These are phyloP conservation scores for Dryas alaskensis DNA, from an alignment of 306 rosid genomes.

Conservation along the genomic window DNA sequence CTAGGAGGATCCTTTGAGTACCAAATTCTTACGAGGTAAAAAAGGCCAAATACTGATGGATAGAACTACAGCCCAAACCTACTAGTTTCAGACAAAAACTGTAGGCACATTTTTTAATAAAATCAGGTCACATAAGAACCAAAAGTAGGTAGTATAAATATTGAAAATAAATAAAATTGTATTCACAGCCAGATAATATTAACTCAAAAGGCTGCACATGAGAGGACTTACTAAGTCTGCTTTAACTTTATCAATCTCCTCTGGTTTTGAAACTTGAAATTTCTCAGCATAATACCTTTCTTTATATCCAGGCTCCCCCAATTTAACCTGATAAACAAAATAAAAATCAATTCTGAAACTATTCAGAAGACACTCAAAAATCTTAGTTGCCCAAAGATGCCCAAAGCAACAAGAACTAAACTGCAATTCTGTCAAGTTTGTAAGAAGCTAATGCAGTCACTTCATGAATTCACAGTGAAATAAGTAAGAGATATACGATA, in stretches of 20 bases:
- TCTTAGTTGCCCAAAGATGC: background rate
- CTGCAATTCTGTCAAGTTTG: background rate
- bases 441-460: background rate
- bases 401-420: background rate
- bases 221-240: constrained; percentile 49
- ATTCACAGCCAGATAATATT: background rate
- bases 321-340: constrained; percentile 60
- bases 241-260: constrained; percentile 60
- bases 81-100: background rate
- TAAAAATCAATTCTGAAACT: background rate
- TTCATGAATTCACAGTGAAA: background rate
- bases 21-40: too few species aligned
- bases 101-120: background rate
- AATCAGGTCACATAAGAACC: background rate
- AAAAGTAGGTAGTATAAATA: background rate
- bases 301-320: constrained; percentile 95
- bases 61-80: background rate
- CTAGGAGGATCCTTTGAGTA: background rate
- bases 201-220: background rate
- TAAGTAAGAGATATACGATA: background rate
- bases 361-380: background rate
- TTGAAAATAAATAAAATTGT: background rate
- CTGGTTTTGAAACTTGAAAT: constrained; percentile 53
- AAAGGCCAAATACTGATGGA: background rate
- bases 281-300: constrained; percentile 93